These are phyloP conservation scores for Solanum virginianum DNA, from an alignment of 257 asterid species.

Conservation along the genomic window DNA sequence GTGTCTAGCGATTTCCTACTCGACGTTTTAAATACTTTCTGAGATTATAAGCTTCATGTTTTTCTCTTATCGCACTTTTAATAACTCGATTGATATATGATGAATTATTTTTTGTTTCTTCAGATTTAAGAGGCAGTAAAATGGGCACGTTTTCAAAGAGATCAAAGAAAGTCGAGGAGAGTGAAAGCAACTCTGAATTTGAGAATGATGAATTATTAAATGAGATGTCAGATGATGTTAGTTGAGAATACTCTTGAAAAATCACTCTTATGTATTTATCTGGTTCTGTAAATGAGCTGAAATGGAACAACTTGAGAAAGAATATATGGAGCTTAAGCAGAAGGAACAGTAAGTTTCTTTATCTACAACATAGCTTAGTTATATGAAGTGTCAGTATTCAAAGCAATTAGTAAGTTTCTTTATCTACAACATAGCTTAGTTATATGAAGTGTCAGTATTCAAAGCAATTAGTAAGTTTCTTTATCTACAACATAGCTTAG, in stretches of 20 bases:
- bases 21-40: background rate
- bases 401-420: conserved; percentile 25
- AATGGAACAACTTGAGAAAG: conserved; percentile 70
- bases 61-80: background rate
- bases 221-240: conserved; percentile 19
- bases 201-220: conserved; percentile 18
- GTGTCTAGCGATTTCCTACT: background rate
- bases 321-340: conserved; percentile 41
- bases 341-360: conserved; percentile 53
- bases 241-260: background rate
- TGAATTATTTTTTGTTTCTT: background rate
- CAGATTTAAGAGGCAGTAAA: background rate
- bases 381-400: background rate
- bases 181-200: conserved; percentile 38
- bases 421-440: background rate
- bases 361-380: background rate
- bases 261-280: background rate
- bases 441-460: background rate
- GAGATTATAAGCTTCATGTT: background rate
- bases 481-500: background rate
- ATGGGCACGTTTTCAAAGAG: conserved; percentile 27
- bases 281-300: conserved; percentile 22
- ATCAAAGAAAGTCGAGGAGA: conserved; percentile 12
- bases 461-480: conserved; percentile 24
- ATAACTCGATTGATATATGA: background rate